Base-by-base conservation (phyloP, 2,329 filamentous ascomycete genomes). In the Diaporthe citri region DNA sequence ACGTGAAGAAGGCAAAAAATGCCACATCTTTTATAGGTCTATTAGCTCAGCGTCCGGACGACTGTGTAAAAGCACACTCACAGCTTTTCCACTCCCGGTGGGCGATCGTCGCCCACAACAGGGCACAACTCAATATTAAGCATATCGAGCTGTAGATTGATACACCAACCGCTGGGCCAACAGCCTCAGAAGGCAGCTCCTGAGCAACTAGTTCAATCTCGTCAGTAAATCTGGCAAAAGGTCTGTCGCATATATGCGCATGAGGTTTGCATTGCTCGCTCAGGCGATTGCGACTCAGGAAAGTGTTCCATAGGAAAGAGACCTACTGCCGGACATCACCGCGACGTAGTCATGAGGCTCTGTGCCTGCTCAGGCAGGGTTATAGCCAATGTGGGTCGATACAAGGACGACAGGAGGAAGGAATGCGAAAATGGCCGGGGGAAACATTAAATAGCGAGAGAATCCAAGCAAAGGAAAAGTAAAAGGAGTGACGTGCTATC, bases 21-120 rank as follows among this genome's bases (percentile, higher is more conserved):
- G 83, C 83, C 41, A 87, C 82, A 76, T 86, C 85, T 87, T 64
- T 34, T 59, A n/a, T 10, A 12, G 59, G n/a, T 4, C 36, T 8
- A 46, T 79, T 41, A 78, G 76, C 41, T 10, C 31, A 25, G 48
- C 4, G 59, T 4, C 25, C 57, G 10, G 34, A 25, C 36, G 28
- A 43, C 12, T 39, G 57, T 1, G 39, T 20, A 3, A 6, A 12
- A 31, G 52, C 7, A 31, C 9, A 82, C 85, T 80, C 79, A 86
- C 85, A 87, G 76, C 85, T 86, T 73, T 79, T 80, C 48, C 82
- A 81, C 77, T 86, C 85, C 39, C 60, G 60, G 43, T 76, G 75
- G 36, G 67, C 75, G 60, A 74, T 52, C 4, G 75, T 67, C 31
- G 72, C 75, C 75, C 75, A 76, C 31, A 76, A 43, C 22, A 76